phyloP scores from a whole-genome alignment of 2,329 filamentous ascomycete genomes.

The Thermothelomyces thermophilus region DNA sequence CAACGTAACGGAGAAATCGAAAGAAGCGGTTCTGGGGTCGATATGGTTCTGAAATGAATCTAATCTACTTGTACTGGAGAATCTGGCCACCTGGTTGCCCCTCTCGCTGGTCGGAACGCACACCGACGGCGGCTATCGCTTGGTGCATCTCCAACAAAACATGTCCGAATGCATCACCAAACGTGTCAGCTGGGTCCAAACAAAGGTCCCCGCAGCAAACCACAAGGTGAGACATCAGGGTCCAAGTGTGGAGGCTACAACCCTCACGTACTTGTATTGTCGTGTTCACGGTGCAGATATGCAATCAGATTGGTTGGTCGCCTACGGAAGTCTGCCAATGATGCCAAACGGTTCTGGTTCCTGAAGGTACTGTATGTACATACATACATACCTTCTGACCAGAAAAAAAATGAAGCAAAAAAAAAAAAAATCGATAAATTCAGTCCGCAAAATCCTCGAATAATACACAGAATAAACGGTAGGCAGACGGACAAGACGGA shows the following conservation, averaged over 20 bases:
- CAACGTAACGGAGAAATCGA: not conserved
- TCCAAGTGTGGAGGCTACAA: constrained; percentile 7
- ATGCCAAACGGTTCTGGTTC: not conserved
- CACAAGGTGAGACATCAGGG: constrained; percentile 13
- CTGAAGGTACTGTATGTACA: too few relatives aligned
- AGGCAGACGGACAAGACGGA: not conserved
- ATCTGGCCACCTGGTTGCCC: too few relatives aligned
- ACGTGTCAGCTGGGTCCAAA: constrained; percentile 7
- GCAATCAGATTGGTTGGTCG: constrained; percentile 9
- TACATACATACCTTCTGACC: not conserved
- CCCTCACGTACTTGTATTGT: not conserved
- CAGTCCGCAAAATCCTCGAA: not conserved
- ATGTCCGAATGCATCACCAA: constrained; percentile 5
- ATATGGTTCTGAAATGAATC: too few relatives aligned
- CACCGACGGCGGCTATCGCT: too few relatives aligned
- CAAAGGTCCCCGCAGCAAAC: constrained; percentile 7
- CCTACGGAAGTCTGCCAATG: not conserved
- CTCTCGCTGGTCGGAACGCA: too few relatives aligned
- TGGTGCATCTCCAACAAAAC: too few relatives aligned
- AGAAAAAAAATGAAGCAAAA: not conserved
- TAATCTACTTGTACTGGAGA: too few relatives aligned
- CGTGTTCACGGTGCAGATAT: not conserved
- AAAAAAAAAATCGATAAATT: constrained; percentile 7
- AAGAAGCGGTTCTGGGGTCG: not conserved
- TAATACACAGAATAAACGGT: constrained; percentile 2